Base-by-base conservation (phyloP, 495 filamentous ascomycete species). In the Penicillium dipodomyicola region DNA sequence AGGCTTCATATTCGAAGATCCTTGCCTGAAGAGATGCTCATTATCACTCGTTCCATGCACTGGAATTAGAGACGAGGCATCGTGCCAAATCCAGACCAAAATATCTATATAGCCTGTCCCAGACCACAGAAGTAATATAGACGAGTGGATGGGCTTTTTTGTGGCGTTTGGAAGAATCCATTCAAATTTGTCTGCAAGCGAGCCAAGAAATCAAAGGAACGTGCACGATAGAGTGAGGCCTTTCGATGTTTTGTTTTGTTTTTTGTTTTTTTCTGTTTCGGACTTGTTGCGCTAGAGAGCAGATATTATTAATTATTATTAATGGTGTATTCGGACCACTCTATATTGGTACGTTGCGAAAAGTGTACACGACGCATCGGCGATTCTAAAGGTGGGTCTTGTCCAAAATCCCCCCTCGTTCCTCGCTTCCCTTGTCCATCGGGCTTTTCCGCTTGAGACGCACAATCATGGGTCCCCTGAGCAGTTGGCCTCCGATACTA, bases 161-260 rank as follows among this genome's bases (percentile, higher is more conserved):
- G 52, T 54, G 52, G 52, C 52, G 32, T 35, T 39, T 17, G 43
- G 15, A 29, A 19, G 15, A 19, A 12, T 35, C 22, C 41, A 46
- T 27, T 19, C 3, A 29, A 45, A 25, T 1, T 12, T 45, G 9
- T 25, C 17, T 6, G 9, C 32, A 54, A 47, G 33, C 43, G 43
- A 54, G 42, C 52, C 52, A 54, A 54, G 42, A 40, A 17, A 37
- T 37, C 15, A 54, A 42, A 43, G 37, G 37, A 52, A 52, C 50
- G 39, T 43, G 50, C 50, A 4, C 25, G 15, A 17, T n/a, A 32
- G 35, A 39, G 0, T 48, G 45, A 40, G 20, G 42, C 30, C 40
- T 23, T n/a, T n/a, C n/a, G n/a, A n/a, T n/a, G n/a, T n/a, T n/a
- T n/a, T n/a, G n/a, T n/a, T n/a, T n/a, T n/a, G n/a, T n/a, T n/a